A percentile compares a stretch with the other conserved stretches of the same genome.
phyloP scores from a whole-genome alignment of 441 rosid genomes.

The Cnidoscolus chayamansa region DNA sequence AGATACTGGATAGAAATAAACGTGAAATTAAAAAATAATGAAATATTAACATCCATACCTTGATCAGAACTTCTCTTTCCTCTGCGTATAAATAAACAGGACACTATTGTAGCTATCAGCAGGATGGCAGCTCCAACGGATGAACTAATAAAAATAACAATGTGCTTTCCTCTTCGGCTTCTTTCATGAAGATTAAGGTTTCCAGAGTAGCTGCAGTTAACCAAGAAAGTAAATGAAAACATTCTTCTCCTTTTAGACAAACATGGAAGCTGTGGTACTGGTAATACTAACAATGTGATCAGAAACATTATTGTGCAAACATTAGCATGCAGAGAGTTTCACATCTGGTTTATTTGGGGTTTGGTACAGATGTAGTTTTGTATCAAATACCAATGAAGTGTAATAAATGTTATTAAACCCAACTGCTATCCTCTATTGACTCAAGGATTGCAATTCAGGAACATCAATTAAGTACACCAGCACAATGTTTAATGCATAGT shows the following conservation, averaged over 20 bases:
- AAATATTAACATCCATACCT: slow-evolving; percentile 34
- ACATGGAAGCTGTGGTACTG: neutral
- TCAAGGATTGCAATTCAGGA: neutral
- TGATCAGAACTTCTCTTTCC: slow-evolving; percentile 46
- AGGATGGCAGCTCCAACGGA: slow-evolving; percentile 73
- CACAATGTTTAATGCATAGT: neutral
- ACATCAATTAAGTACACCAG: neutral
- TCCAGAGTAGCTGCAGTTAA: slow-evolving; percentile 56
- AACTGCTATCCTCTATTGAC: neutral
- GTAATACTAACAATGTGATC: neutral
- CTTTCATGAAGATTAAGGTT: slow-evolving; percentile 51
- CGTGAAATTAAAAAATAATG: slow-evolving; percentile 18
- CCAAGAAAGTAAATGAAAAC: neutral
- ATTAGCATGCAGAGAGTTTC: neutral
- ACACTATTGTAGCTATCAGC: slow-evolving; percentile 53
- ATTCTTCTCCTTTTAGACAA: neutral
- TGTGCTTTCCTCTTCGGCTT: slow-evolving; percentile 41
- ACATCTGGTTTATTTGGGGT: neutral
- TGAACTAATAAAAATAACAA: slow-evolving; percentile 49
- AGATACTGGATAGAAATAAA: slow-evolving; percentile 5
- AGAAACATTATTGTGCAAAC: neutral
- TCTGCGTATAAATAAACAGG: slow-evolving; percentile 52
- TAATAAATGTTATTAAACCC: neutral
- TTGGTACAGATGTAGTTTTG: neutral
- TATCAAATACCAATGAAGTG: neutral